phyloP scores from a whole-genome alignment of 2,329 filamentous ascomycete species.

The Cordyceps militaris region DNA sequence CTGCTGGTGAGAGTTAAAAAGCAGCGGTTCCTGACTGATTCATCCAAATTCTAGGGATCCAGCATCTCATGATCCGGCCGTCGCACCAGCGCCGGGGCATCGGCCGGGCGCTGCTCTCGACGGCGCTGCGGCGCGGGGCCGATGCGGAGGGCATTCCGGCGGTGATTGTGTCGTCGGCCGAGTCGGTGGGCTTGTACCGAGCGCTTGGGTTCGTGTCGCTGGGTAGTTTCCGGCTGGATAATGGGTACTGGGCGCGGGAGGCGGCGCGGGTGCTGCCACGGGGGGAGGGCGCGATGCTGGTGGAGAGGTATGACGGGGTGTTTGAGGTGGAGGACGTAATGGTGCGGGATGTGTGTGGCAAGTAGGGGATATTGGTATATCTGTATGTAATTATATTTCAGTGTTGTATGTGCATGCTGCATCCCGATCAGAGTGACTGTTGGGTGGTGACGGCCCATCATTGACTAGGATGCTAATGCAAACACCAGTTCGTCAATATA shows the following conservation, averaged over 20 bases:
- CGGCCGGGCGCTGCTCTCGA: slow-evolving; percentile 14
- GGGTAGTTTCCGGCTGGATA: slow-evolving; percentile 17
- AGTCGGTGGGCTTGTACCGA: slow-evolving; percentile 16
- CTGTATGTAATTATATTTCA: slow-evolving; percentile 15
- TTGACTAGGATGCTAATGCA: too few relatives aligned
- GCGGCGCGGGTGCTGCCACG: slow-evolving; percentile 14
- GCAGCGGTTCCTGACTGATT: too few relatives aligned
- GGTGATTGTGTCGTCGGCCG: slow-evolving; percentile 19
- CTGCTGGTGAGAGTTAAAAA: too few relatives aligned
- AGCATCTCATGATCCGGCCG: slow-evolving; percentile 20
- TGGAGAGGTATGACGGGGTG: slow-evolving; percentile 14
- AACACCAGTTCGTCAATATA: too few relatives aligned
- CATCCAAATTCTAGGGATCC: slow-evolving; percentile 17
- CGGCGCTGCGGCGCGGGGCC: slow-evolving; percentile 9
- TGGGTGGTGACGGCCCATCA: too few relatives aligned
- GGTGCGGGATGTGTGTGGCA: slow-evolving; percentile 3
- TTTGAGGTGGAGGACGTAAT: slow-evolving; percentile 17
- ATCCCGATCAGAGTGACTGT: too few relatives aligned
- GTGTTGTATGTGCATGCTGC: slow-evolving; percentile 40
- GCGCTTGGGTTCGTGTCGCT: slow-evolving; percentile 17
- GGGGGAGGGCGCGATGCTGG: slow-evolving; percentile 11
- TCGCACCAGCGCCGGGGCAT: slow-evolving; percentile 18
- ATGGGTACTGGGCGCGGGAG: slow-evolving; percentile 15
- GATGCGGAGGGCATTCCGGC: slow-evolving; percentile 13
- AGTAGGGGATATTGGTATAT: not conserved